Percentiles rank a stretch among this genome's conserved stretches.
These are phyloP conservation scores for Rhizophlyctis rosea DNA, from an alignment of 192 early-diverging fungal species.

Conservation along the genomic window DNA sequence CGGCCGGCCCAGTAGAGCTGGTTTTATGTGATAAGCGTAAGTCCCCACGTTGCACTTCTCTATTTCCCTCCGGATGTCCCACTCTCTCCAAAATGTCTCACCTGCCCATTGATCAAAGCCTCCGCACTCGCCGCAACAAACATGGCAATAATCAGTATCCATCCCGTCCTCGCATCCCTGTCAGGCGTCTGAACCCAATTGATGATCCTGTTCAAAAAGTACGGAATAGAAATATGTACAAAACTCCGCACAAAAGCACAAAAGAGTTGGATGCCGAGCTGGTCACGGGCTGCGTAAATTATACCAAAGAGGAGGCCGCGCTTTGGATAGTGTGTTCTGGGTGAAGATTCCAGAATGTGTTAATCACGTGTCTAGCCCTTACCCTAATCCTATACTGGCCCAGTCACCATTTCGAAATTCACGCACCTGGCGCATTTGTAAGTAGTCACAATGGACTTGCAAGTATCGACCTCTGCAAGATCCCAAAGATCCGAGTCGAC, in stretches of 20 bases:
- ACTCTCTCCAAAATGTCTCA: neutral
- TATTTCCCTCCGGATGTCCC: neutral
- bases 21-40: neutral
- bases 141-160: constrained; percentile 22
- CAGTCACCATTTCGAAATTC: neutral
- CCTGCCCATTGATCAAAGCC: constrained; percentile 21
- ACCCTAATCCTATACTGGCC: too few species aligned
- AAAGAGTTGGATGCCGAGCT: constrained; percentile 24
- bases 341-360: neutral
- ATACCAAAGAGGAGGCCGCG: constrained; percentile 6
- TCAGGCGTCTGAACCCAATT: constrained; percentile 24
- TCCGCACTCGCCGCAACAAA: constrained; percentile 9
- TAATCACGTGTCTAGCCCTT: neutral
- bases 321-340: neutral
- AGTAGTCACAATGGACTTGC: constrained; percentile 22
- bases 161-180: constrained; percentile 8
- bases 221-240: constrained; percentile 35
- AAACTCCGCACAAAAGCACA: constrained; percentile 15
- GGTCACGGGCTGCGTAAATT: constrained; percentile 4
- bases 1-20: constrained; percentile 32
- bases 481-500: constrained; percentile 40
- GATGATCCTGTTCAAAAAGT: constrained; percentile 44
- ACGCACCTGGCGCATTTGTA: constrained; percentile 16
- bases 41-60: neutral
- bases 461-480: constrained; percentile 28